These are phyloP conservation scores for Penicillium robsamsonii DNA, from an alignment of 495 filamentous ascomycete species.

Conservation along the genomic window DNA sequence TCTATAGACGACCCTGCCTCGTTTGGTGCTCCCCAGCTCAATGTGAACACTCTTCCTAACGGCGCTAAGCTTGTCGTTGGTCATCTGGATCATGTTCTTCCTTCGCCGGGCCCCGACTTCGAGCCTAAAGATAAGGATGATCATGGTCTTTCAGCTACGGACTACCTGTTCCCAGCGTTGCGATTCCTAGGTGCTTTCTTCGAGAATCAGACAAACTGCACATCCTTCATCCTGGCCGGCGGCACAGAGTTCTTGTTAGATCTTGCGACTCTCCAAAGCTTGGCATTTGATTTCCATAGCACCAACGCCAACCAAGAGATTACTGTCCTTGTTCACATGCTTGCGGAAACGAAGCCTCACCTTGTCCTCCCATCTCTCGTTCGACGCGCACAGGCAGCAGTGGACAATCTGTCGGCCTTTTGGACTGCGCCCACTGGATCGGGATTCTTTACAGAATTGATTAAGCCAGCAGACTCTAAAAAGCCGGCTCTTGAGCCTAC, in stretches of 20 bases:
- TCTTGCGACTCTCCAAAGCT: constrained; percentile 72
- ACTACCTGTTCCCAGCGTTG: constrained; percentile 71
- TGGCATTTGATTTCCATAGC: constrained; percentile 72
- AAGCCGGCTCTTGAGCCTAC: constrained; percentile 19
- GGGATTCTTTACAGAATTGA: constrained; percentile 67
- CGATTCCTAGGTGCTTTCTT: constrained; percentile 79
- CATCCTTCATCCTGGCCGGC: constrained; percentile 70
- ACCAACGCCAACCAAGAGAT: constrained; percentile 63
- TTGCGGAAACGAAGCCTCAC: constrained; percentile 81
- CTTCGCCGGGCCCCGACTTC: constrained; percentile 27
- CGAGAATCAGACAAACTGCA: constrained; percentile 70
- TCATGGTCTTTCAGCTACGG: constrained; percentile 51
- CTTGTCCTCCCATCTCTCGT: constrained; percentile 78
- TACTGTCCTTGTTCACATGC: constrained; percentile 68
- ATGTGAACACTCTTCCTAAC: constrained; percentile 35
- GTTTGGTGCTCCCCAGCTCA: constrained; percentile 36
- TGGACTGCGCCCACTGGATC: constrained; percentile 47
- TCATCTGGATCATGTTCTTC: constrained; percentile 31
- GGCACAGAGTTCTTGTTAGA: constrained; percentile 85
- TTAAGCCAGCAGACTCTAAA: constrained; percentile 32
- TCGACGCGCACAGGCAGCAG: constrained; percentile 63
- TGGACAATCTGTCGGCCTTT: constrained; percentile 67
- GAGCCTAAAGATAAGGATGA: constrained; percentile 49
- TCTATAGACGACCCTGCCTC: constrained; percentile 27
- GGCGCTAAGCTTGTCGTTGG: constrained; percentile 39